These are phyloP conservation scores for Juglanconis juglandina DNA, from an alignment of 2,329 filamentous ascomycete species.

Conservation along the genomic window DNA sequence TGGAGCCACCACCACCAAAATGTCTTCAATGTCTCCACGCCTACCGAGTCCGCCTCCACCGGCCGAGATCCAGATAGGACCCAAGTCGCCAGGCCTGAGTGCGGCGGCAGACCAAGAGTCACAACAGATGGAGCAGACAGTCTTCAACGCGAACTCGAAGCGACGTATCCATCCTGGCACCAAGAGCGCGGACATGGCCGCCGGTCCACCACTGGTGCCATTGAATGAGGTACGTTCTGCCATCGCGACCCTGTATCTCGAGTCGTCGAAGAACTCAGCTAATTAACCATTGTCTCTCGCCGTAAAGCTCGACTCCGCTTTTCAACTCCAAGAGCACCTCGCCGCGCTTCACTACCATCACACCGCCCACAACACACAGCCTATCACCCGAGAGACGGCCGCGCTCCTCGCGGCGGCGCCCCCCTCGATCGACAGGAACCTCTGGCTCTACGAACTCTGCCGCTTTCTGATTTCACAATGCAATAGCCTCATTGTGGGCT, in stretches of 20 bases:
- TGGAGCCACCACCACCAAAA: conserved; percentile 43
- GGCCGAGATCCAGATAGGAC: conserved; percentile 85
- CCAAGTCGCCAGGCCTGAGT: conserved; percentile 26
- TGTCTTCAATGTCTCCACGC: conserved; percentile 77
- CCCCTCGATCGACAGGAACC: conserved; percentile 73
- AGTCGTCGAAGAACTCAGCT: background rate
- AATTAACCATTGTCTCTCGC: background rate
- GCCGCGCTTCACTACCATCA: conserved; percentile 85
- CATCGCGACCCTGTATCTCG: background rate
- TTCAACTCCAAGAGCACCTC: conserved; percentile 95
- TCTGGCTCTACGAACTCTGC: conserved; percentile 98
- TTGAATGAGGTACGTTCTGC: conserved; percentile 68
- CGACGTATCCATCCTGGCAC: conserved; percentile 90
- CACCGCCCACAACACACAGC: conserved; percentile 63
- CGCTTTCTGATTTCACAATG: conserved; percentile 93
- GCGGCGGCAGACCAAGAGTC: conserved; percentile 48
- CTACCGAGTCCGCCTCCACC: conserved; percentile 92
- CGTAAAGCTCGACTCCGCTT: conserved; percentile 85
- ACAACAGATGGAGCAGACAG: conserved; percentile 60
- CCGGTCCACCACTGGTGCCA: conserved; percentile 83
- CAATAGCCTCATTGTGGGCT: conserved; percentile 86
- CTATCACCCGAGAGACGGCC: conserved; percentile 75
- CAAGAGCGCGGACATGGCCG: conserved; percentile 86
- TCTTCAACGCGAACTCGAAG: conserved; percentile 69
- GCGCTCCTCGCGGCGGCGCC: conserved; percentile 75